Evolutionary conservation across 768 basidiomycete genomes (phyloP), one percentile per base, ranked within the genome.

Genomic region (Rhizopogon vinicolor): DNA sequence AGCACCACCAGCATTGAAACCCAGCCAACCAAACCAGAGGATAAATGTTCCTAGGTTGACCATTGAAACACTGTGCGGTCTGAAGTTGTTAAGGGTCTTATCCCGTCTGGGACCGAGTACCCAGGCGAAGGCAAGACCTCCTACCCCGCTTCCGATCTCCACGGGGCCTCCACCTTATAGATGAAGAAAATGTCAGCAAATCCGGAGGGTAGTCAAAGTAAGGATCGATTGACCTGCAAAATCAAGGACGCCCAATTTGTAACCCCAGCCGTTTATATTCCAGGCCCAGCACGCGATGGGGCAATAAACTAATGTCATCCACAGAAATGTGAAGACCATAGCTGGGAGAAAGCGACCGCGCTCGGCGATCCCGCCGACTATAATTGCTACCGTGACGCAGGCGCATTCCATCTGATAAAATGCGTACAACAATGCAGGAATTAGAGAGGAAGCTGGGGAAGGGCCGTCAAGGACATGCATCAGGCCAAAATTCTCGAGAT

Each of bases 351-450:
- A 80, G 42, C 91, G 81, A 2, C 91, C 90, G 55, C 93, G 88
- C 71, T 95, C 93, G 7, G 93, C 92, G 50, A 91, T 80, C 10
- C 89, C 87, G 46, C 88, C 88, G 77, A 89, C 76, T 31, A 91
- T 65, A 50, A 91, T 90, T 9, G 75, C 85, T 14, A 87, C 85
- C 1, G 90, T 92, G 18, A 93, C 89, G 52, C 86, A 87, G 19
- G 85, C 88, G 65, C 89, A 92, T 70, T 89, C 88, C 86, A 89
- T 87, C 67, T 91, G 89, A 75, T 89, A 93, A 69, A 93, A 86
- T 61, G 82, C 84, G 75, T 90, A 95, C 31, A 95, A 77, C 44
- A 94, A 75, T 51, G 85, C 85, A 10, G 93, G 93, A 54, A 95
- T 83, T 44, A 91, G 79, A 44, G 86, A 84, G 0, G 89, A 89